A percentile compares a stretch with the other conserved stretches of the same genome.
Conservation (phyloP, 169 alveolate genomes). For the Cryptosporidium ryanae region DNA sequence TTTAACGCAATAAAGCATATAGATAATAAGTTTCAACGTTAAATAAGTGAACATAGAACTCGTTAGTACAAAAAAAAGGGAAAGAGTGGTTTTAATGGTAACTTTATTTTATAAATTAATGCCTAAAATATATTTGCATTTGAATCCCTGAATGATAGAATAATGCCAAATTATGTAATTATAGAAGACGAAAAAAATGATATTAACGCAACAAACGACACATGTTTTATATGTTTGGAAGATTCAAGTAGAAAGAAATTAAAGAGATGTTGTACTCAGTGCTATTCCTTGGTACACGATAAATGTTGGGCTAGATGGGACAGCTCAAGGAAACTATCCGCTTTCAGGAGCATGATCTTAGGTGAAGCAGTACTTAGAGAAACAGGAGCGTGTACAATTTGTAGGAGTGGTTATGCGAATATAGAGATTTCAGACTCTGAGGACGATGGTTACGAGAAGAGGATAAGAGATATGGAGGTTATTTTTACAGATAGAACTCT, state of each 20-base stretch:
- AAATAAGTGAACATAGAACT: no score
- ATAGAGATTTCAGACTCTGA: conserved; percentile 9
- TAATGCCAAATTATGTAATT: conserved; percentile 28
- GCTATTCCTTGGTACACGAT: conserved; percentile 43
- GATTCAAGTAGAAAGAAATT: conserved; percentile 34
- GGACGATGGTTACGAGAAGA: conserved; percentile 2
- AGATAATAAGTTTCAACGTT: no score
- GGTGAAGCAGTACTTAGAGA: conserved; percentile 31
- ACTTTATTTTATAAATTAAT: no score
- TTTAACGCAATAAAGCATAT: no score
- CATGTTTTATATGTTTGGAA: conserved; percentile 59
- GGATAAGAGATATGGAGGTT: no score
- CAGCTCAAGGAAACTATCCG: conserved; percentile 16
- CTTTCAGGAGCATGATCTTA: conserved; percentile 28
- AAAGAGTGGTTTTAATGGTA: no score
- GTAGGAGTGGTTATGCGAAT: conserved; percentile 48
- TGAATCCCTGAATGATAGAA: background rate
- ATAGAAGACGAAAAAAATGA: conserved; percentile 23
- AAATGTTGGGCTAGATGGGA: conserved; percentile 54
- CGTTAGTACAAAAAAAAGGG: no score
- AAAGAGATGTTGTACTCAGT: conserved; percentile 53
- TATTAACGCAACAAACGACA: conserved; percentile 4
- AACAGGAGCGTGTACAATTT: conserved; percentile 24
- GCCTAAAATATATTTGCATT: background rate
- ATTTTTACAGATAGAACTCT: background rate